Evolutionary conservation across 371 early-diverging fungal species (phyloP).

Genomic region (Actinomortierella ambigua): DNA sequence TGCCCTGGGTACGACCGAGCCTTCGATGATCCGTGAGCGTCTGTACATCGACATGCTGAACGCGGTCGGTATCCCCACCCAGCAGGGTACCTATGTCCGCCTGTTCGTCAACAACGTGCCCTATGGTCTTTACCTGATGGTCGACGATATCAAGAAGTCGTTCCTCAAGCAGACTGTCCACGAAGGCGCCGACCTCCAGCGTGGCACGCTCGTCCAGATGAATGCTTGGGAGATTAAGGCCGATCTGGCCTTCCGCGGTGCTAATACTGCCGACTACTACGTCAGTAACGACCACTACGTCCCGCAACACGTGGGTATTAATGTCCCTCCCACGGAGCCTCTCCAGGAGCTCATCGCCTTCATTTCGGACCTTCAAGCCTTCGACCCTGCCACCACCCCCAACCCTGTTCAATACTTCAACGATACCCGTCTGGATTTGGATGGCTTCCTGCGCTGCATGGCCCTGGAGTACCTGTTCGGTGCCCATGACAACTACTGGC

Average conservation of each 20-base stretch:
- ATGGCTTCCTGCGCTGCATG: constrained; percentile 31
- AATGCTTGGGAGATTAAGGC: constrained; percentile 24
- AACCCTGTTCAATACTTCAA: constrained; percentile 27
- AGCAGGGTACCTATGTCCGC: constrained; percentile 55
- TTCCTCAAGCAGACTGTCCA: constrained; percentile 51
- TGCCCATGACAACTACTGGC: constrained; percentile 34
- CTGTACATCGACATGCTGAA: constrained; percentile 56
- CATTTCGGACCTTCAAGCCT: constrained; percentile 29
- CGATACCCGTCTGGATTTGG: constrained; percentile 26
- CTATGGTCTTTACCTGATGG: constrained; percentile 57
- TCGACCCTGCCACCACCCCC: constrained; percentile 22
- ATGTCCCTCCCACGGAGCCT: constrained; percentile 12
- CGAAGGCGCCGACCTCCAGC: constrained; percentile 11
- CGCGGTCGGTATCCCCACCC: constrained; percentile 56
- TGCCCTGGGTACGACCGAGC: constrained; percentile 53
- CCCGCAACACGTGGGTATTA: constrained; percentile 13
- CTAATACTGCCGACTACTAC: constrained; percentile 16
- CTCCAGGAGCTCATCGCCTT: constrained; percentile 26
- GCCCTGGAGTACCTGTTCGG: constrained; percentile 39
- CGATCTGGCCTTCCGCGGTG: constrained; percentile 30
- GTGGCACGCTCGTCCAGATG: constrained; percentile 36
- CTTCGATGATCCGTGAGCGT: constrained; percentile 57
- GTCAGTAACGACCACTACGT: constrained; percentile 1
- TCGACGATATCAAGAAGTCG: constrained; percentile 56
- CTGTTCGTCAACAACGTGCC: constrained; percentile 55